phyloP scores from a whole-genome alignment of 2,329 filamentous ascomycete genomes.

The Ustilaginoidea virens region DNA sequence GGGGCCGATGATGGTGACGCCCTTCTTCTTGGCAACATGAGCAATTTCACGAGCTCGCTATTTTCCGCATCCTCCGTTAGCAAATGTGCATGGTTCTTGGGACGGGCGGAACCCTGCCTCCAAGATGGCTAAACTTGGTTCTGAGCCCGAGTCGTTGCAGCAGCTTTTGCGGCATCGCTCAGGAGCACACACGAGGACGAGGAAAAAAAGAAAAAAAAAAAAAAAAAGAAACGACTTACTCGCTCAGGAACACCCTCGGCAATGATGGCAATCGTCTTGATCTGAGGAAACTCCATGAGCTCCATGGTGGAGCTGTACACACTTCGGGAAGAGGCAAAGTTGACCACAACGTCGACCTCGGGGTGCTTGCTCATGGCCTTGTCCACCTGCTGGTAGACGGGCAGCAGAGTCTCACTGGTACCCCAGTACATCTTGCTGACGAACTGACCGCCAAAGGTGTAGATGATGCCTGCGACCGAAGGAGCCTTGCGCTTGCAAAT shows the following conservation, averaged over 20 bases:
- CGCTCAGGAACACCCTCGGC: conserved; percentile 97
- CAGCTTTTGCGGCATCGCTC: too few species aligned
- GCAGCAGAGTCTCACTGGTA: conserved; percentile 95
- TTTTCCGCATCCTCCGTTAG: conserved; percentile 8
- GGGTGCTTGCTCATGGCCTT: conserved; percentile 95
- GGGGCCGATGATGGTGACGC: conserved; percentile 95
- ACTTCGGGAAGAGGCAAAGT: conserved; percentile 97
- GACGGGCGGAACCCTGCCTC: too few species aligned
- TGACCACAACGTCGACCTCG: conserved; percentile 95
- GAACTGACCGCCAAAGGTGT: conserved; percentile 99
- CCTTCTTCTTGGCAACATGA: conserved; percentile 94
- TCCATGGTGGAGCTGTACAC: conserved; percentile 99
- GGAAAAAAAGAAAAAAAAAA: too few species aligned
- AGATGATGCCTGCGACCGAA: conserved; percentile 97
- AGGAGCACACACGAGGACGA: too few species aligned
- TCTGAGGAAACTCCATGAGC: conserved; percentile 90
- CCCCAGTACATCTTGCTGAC: conserved; percentile 99
- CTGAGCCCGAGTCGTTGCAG: too few species aligned
- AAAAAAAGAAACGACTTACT: conserved; percentile 38
- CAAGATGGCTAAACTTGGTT: too few species aligned
- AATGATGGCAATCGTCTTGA: conserved; percentile 98
- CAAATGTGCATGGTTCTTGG: too few species aligned
- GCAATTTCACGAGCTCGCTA: conserved; percentile 95
- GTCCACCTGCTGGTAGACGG: conserved; percentile 86
- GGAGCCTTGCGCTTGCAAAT: conserved; percentile 98